Base-by-base conservation (phyloP, 345 rosid species). In the Fremontodendron californicum region DNA sequence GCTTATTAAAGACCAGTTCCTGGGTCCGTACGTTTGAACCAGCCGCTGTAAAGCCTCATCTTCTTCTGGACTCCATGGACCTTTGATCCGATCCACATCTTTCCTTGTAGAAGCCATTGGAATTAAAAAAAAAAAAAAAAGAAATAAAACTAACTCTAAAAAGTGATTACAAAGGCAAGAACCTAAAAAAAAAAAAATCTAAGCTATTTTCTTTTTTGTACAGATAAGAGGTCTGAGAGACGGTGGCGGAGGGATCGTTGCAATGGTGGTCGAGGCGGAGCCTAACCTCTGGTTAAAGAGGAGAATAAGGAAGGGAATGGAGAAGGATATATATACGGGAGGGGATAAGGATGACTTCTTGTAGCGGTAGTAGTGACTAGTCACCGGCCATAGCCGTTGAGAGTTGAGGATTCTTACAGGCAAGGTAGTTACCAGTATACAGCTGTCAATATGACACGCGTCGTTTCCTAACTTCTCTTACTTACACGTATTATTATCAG, bases 1-100 rank as follows among this genome's bases (percentile, higher is more conserved):
- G 83, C 94, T 90, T 61, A 92, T 92, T 39, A 87, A 81, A 33
- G 97, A 84, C 97, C 94, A 92, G 86, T 90, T 92, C 68, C 94
- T 79, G 0, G 97, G 90, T 6, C 97, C 94, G 77, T 88, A 87
- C 78, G 25, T 84, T 60, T 85, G 89, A 9, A 92, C 97, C 61
- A 90, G 83, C 66, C 91, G 75, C 65, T 83, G 88, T 33, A 92
- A 82, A 57, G 92, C 83, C 45, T 89, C 97, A 35, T 92, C 97
- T 76, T 90, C 97, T 81, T 92, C 97, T 4, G 92, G 92, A 52
- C 93, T 92, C 97, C 97, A 92, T 0, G 97, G 94, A 13, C 97
- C 97, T 80, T 89, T 92, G 89, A 92, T 90, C 82, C 94, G 90
- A 85, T 92, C 94, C 69, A 78, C 77, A 42, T 89, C 91, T 55